Conservation (phyloP, 371 early-diverging fungal species). For the Thermomucor indicae-seudaticae region DNA sequence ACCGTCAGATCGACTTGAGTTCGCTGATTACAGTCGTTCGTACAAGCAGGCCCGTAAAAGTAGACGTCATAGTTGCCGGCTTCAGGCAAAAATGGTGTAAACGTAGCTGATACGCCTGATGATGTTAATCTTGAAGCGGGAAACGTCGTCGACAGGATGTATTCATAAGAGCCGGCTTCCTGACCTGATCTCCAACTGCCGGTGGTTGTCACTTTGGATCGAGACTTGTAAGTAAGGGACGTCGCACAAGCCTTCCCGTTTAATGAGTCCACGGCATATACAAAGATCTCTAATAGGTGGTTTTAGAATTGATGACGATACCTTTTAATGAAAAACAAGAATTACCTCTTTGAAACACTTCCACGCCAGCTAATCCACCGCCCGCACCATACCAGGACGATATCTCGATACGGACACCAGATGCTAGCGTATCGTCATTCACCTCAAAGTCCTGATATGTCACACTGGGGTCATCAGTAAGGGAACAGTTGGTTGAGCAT, state of each 20-base stretch:
- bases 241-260: conserved; percentile 12
- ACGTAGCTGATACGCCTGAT: conserved; percentile 33
- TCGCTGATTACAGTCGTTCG: conserved; percentile 43
- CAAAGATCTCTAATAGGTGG: conserved; percentile 14
- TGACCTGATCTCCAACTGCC: conserved; percentile 19
- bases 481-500: conserved; percentile 60
- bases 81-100: conserved; percentile 59
- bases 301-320: neutral
- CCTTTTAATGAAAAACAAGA: neutral
- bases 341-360: conserved; percentile 64
- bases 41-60: conserved; percentile 60
- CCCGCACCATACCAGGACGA: conserved; percentile 71
- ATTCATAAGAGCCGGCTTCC: conserved; percentile 17
- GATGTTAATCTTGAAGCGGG: conserved; percentile 16
- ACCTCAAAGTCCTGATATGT: conserved; percentile 62
- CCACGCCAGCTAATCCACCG: conserved; percentile 66
- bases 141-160: conserved; percentile 16
- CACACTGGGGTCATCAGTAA: conserved; percentile 36
- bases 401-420: conserved; percentile 61
- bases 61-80: conserved; percentile 62
- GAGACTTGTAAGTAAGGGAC: neutral
- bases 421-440: conserved; percentile 26
- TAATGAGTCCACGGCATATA: conserved; percentile 13
- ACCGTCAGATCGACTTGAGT: conserved; percentile 35
- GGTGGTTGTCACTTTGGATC: conserved; percentile 13